A percentile compares a stretch with the other conserved stretches of the same genome.
Evolutionary conservation across 2,329 filamentous ascomycete species (phyloP).

Genomic region (Fusarium stilboides): DNA sequence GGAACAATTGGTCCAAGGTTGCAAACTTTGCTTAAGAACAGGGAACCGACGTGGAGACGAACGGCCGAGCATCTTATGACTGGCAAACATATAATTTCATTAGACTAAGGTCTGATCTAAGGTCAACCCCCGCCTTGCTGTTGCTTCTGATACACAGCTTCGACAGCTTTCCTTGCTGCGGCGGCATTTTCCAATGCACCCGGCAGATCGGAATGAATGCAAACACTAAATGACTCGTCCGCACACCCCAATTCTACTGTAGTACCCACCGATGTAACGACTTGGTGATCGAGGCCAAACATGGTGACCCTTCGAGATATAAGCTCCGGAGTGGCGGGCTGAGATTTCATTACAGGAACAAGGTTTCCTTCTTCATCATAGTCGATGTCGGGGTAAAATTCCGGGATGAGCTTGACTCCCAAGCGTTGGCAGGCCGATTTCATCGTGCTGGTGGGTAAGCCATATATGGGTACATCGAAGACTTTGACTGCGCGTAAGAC

Average conservation of each 20-base stretch:
- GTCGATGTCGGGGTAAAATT: conserved; percentile 7
- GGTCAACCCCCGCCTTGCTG: no score
- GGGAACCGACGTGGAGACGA: no score
- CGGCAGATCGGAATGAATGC: background rate
- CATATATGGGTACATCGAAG: conserved; percentile 52
- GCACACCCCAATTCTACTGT: background rate
- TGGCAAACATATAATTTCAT: no score
- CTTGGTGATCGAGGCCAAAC: no score
- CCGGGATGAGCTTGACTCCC: conserved; percentile 6
- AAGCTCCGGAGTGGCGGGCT: conserved; percentile 4
- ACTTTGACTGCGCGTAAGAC: conserved; percentile 48
- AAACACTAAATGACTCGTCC: conserved; percentile 3
- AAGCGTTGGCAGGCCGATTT: conserved; percentile 32
- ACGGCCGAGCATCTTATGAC: no score
- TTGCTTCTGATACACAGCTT: no score
- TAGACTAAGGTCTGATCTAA: no score
- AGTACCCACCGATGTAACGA: no score
- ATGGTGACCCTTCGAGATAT: background rate
- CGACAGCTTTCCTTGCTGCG: conserved; percentile 1
- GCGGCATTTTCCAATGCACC: background rate
- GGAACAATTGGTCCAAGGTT: no score
- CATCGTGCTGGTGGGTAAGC: no score
- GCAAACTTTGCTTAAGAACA: no score
- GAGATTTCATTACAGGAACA: background rate
- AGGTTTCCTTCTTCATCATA: background rate